Evolutionary conservation across 75 land plant genomes (phyloP), one percentile per base, ranked within the genome.

Genomic region (Sequoiadendron giganteum): DNA sequence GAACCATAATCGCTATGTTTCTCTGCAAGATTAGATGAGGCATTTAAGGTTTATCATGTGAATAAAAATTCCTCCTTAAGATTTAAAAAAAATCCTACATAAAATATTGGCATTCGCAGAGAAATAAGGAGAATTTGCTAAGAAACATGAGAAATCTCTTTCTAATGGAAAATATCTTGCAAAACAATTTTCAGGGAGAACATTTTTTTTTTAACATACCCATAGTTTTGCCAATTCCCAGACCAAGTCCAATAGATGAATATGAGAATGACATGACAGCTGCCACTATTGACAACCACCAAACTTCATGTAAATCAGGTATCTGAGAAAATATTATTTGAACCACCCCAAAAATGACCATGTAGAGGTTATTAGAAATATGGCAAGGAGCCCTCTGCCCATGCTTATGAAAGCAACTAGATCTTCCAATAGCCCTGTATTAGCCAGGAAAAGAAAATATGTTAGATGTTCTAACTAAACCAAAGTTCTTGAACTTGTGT

Each of bases 241-340:
- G 92, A n/a, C 93, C 97, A 42, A 94, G 88, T 19, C 97, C 96
- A 30, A 95, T 95, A 86, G 86, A 40, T 28, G 96, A 88, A 84
- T 95, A 95, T 58, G 94, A 83, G 43, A 95, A 90, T 25, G 97
- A 95, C 97, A 95, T 95, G 47, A 93, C 83, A n/a, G 97, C 97
- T 10, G 97, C 97, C 45, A 95, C 87, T 70, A 93, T 90, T 21
- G 97, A 95, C 83, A 95, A 93, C 92, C 92, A 95, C 84, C 93
- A 92, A 9, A 95, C 89, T 88, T 91, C 87, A 88, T 93, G 92
- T 61, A 95, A 91, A 87, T 95, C 91, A 14, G 96, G 95, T 3
- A 95, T 92, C 89, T 95, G 96, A 34, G 95, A 93, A 2, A 95
- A 87, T 25, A 95, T 21, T 28, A 95, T 86, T 68, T 95, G 94